Evolutionary conservation across 106 monocot genomes (phyloP).

Genomic region (Dendrobium nobile): DNA sequence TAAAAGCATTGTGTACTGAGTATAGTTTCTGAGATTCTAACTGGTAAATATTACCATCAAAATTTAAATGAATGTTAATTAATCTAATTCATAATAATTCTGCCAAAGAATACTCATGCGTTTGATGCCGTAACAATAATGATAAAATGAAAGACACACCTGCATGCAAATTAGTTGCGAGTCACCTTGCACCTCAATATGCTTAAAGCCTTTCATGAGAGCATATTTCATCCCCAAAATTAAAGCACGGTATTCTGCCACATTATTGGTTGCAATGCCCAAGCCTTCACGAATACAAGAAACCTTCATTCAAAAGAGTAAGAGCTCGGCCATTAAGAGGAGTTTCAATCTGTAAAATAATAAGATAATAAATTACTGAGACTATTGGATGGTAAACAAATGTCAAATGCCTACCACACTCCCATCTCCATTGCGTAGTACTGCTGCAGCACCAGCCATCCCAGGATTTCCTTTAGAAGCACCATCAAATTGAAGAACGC

Average conservation of each 20-base stretch:
- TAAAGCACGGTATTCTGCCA: slow-evolving; percentile 69
- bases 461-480: slow-evolving; percentile 17
- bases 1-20: too few relatives aligned
- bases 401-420: background rate
- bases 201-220: slow-evolving; percentile 42
- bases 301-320: slow-evolving; percentile 28
- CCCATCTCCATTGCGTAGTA: slow-evolving; percentile 5
- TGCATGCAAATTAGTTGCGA: slow-evolving; percentile 64
- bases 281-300: slow-evolving; percentile 52
- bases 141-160: slow-evolving; percentile 19
- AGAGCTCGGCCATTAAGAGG: background rate
- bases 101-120: background rate
- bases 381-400: background rate
- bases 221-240: slow-evolving; percentile 59
- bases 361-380: background rate
- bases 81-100: background rate
- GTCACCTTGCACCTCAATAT: slow-evolving; percentile 49
- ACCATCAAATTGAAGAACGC: slow-evolving; percentile 11
- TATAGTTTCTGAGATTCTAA: background rate
- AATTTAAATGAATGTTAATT: background rate
- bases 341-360: background rate
- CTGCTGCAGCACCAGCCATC: slow-evolving; percentile 11
- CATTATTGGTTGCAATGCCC: slow-evolving; percentile 56
- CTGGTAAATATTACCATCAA: background rate
- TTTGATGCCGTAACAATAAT: background rate